These are phyloP conservation scores for Pythium pectinolyticum DNA, from an alignment of 352 stramenopile species.

Conservation along the genomic window DNA sequence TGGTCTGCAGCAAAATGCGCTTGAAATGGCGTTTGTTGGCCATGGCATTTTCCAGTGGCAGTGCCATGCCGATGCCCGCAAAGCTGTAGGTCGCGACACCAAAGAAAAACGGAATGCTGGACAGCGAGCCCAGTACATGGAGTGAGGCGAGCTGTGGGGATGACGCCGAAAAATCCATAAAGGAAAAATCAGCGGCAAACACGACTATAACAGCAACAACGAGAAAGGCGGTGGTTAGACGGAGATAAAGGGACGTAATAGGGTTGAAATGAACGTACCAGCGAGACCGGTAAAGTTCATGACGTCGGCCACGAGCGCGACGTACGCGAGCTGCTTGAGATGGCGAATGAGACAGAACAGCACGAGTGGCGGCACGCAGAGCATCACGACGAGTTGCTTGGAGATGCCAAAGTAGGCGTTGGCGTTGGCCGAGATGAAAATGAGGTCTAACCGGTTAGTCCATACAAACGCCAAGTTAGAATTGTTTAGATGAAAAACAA, in stretches of 20 bases:
- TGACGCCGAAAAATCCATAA: conserved; percentile 29
- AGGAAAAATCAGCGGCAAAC: conserved; percentile 64
- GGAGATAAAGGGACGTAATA: not conserved
- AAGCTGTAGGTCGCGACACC: conserved; percentile 80
- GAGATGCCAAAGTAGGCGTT: conserved; percentile 44
- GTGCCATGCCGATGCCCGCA: conserved; percentile 70
- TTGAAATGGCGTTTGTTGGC: conserved; percentile 55
- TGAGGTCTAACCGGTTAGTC: conserved; percentile 41
- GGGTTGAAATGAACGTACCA: not conserved
- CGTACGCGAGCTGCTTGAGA: conserved; percentile 70
- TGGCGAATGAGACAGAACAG: conserved; percentile 60
- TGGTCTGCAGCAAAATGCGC: conserved; percentile 42
- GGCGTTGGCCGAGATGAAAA: conserved; percentile 82
- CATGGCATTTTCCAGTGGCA: conserved; percentile 67
- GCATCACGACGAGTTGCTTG: conserved; percentile 33
- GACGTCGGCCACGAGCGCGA: conserved; percentile 70
- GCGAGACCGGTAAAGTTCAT: conserved; percentile 74
- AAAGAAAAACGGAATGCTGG: conserved; percentile 70
- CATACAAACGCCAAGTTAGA: no score
- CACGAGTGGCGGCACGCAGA: conserved; percentile 40
- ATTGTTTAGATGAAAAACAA: no score
- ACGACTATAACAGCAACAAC: conserved; percentile 33
- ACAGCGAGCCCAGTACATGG: conserved; percentile 42
- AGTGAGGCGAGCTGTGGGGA: conserved; percentile 22
- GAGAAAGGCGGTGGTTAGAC: not conserved